phyloP scores from a whole-genome alignment of 495 filamentous ascomycete species.

The Hypoxylon fuscum region DNA sequence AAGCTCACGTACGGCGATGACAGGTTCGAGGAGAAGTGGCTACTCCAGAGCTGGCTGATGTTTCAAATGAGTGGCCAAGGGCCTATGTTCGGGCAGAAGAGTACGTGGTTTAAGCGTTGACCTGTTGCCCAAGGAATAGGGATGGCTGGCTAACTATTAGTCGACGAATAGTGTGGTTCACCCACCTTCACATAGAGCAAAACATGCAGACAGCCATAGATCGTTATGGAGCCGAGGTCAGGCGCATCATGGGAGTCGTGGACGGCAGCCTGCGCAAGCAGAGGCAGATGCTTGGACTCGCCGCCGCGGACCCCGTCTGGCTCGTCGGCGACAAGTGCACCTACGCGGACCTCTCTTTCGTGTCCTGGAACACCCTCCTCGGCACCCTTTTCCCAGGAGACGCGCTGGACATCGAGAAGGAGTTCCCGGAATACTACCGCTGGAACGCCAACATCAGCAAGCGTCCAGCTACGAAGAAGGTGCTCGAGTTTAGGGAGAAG shows the following conservation, averaged over 20 bases:
- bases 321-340: constrained; percentile 68
- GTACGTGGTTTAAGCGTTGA: constrained; percentile 6
- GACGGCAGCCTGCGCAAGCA: constrained; percentile 59
- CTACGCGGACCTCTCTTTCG: constrained; percentile 68
- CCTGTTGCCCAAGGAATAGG: constrained; percentile 48
- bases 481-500: constrained; percentile 48
- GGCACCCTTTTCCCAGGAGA: constrained; percentile 7
- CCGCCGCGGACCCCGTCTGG: constrained; percentile 57
- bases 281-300: constrained; percentile 34
- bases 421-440: constrained; percentile 47
- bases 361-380: constrained; percentile 59
- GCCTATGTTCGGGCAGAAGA: constrained; percentile 66
- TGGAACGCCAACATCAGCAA: constrained; percentile 48
- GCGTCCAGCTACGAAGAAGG: constrained; percentile 53
- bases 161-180: constrained; percentile 50
- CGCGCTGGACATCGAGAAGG: constrained; percentile 23
- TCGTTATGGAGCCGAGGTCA: constrained; percentile 68
- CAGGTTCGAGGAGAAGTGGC: constrained; percentile 55
- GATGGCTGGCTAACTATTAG: constrained; percentile 2
- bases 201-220: constrained; percentile 62
- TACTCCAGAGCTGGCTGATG: constrained; percentile 62
- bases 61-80: constrained; percentile 76
- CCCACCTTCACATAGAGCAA: constrained; percentile 63
- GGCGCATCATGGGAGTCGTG: constrained; percentile 67
- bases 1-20: constrained; percentile 63